Conservation (phyloP, 2,329 filamentous ascomycete species). For the Ampelomyces quisqualis region DNA sequence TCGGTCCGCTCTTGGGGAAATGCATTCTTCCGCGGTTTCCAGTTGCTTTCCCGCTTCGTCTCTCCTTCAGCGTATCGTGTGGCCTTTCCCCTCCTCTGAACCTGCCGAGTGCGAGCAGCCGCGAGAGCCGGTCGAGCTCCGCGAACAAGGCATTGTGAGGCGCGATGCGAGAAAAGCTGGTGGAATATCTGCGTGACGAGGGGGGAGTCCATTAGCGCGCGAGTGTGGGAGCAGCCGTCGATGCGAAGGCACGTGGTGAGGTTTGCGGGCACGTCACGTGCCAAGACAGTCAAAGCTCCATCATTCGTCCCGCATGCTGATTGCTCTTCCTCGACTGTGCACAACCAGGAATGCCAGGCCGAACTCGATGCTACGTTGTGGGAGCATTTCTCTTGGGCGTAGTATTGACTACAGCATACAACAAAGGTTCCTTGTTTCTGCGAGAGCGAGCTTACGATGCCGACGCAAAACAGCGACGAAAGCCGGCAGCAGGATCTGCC, state of each 20-base stretch:
- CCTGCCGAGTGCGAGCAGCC: slow-evolving; percentile 36
- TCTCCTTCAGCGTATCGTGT: slow-evolving; percentile 33
- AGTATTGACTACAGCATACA: slow-evolving; percentile 57
- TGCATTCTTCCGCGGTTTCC: slow-evolving; percentile 80
- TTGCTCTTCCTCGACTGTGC: not conserved
- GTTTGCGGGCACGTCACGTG: slow-evolving; percentile 22
- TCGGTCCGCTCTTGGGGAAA: slow-evolving; percentile 74
- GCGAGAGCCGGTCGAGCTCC: slow-evolving; percentile 43
- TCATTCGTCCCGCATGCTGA: slow-evolving; percentile 3
- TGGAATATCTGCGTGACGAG: slow-evolving; percentile 76
- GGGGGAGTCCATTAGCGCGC: slow-evolving; percentile 72
- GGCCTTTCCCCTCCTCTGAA: slow-evolving; percentile 35
- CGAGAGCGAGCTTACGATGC: slow-evolving; percentile 22
- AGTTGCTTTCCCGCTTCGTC: slow-evolving; percentile 65
- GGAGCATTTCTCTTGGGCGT: slow-evolving; percentile 77
- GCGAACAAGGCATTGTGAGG: slow-evolving; percentile 56
- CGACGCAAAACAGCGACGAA: slow-evolving; percentile 21
- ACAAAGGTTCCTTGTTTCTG: slow-evolving; percentile 2
- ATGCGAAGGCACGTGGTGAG: slow-evolving; percentile 28
- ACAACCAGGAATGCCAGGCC: slow-evolving; percentile 34
- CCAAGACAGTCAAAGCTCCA: slow-evolving; percentile 36
- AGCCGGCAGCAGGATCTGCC: slow-evolving; percentile 22
- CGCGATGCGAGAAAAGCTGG: slow-evolving; percentile 76
- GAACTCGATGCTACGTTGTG: slow-evolving; percentile 60
- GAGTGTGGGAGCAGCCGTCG: slow-evolving; percentile 14